Evolutionary conservation across 2,329 filamentous ascomycete genomes (phyloP).

Genomic region (Parafenestella ontariensis): DNA sequence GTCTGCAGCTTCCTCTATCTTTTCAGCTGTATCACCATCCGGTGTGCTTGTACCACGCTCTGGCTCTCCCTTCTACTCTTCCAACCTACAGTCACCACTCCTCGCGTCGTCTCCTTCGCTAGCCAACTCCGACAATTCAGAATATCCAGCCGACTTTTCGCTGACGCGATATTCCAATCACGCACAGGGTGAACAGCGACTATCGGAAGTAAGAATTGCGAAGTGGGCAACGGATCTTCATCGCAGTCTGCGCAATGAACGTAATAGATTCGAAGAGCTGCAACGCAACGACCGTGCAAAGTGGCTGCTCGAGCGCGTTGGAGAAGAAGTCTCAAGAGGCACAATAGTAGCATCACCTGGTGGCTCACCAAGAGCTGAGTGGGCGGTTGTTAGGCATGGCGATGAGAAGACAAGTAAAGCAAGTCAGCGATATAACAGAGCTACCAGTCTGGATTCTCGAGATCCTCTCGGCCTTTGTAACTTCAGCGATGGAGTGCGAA

Average conservation of each 20-base stretch:
- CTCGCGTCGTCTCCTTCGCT: constrained; percentile 44
- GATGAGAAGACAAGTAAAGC: constrained; percentile 35
- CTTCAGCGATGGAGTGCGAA: constrained; percentile 70
- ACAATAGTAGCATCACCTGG: constrained; percentile 36
- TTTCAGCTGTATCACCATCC: constrained; percentile 46
- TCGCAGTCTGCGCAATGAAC: constrained; percentile 75
- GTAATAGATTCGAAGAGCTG: constrained; percentile 70
- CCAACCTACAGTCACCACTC: constrained; percentile 45
- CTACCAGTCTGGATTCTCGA: constrained; percentile 59
- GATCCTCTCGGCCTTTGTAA: constrained; percentile 83
- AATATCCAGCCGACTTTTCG: constrained; percentile 45
- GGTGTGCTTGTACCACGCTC: constrained; percentile 49
- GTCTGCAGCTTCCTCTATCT: constrained; percentile 45
- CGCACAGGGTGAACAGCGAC: constrained; percentile 63
- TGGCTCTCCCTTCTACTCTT: constrained; percentile 43
- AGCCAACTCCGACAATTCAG: constrained; percentile 32
- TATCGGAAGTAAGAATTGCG: constrained; percentile 74
- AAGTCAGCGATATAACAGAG: constrained; percentile 28
- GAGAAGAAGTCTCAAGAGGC: constrained; percentile 63
- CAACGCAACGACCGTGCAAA: constrained; percentile 67
- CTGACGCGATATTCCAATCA: constrained; percentile 59
- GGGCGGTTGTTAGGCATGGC: constrained; percentile 40
- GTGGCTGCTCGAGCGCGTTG: constrained; percentile 74
- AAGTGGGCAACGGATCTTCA: constrained; percentile 86
- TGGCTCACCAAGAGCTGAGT: constrained; percentile 39